Base-by-base conservation (phyloP, 345 rosid genomes). In the Draba incana region DNA sequence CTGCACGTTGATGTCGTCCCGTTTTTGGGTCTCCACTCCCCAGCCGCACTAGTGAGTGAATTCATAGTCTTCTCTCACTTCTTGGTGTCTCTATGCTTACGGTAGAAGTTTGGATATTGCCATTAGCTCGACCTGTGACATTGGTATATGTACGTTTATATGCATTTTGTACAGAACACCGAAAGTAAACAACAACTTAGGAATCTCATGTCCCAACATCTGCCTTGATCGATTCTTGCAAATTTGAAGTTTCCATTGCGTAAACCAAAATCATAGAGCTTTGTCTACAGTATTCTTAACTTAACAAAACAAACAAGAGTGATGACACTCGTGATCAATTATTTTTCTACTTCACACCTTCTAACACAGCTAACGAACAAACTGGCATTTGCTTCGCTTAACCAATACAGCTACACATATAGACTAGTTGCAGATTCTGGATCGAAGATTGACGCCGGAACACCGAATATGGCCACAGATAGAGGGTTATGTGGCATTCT, bases 1-100 rank as follows among this genome's bases (percentile, higher is more conserved):
- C 77, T 94, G 81, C 99, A 94, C 71, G 99, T 94, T 44, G 99
- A 94, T 78, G 79, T 91, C 2, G 90, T 94, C 65, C 99, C 98
- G 0, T 84, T 94, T 70, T 82, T 94, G 0, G 90, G 98, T 52
- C 55, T 94, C 35, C 95, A 85, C 78, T 86, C 89, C 27, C 99
- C 99, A 31, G 92, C 93, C 3, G 80, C 96, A 5, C 79, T 94
- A 31, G 89, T 94, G 64, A 86, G 90, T 55, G 99, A 91, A 73
- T 84, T 94, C 54, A 81, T 94, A 63, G 84, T 94, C 51, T 78
- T 94, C 68, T 89, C 90, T 56, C 96, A 94, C 70, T 84, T 94
- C 73, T 75, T 94, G 81, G 90, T 86, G 42, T 91, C 97, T 49
- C 78, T 94, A 16, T 91, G 79, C 81, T 85, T 94, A 35, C 76